Evolutionary conservation across 2,329 filamentous ascomycete species (phyloP), one percentile per base, ranked within the genome.

Genomic region (Colletotrichum neosansevieriae): DNA sequence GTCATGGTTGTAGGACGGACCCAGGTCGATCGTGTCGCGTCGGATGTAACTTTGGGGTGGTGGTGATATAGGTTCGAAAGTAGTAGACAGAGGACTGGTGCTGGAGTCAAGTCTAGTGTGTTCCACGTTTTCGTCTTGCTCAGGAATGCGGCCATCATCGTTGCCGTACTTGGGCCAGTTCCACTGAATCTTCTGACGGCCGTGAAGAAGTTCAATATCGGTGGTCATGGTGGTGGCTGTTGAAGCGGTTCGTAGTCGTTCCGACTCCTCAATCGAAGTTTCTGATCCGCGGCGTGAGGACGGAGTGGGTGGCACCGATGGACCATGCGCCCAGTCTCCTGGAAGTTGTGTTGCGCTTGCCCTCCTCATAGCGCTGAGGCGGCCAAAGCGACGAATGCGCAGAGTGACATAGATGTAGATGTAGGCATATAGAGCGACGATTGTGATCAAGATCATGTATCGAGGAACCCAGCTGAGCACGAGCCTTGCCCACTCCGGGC

Each of bases 391-490:
- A 3, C 75, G 76, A 74, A 85, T 81, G 38, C 81, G 75, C 11
- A 79, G 77, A 19, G 81, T 79, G 7, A 94, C 88, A 71, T 93
- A 91, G 11, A 88, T 74, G 75, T 94, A 94, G n/a, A 94, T 89
- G 6, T 86, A 87, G 24, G 86, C 80, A 56, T 93, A 93, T 2
- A 92, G 86, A 32, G 83, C 76, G 38, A 93, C 79, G 70, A 94
- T 91, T 29, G 85, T 80, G 9, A 85, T 74, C 71, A 92, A 88
- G 58, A 94, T 89, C 40, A 92, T 72, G 71, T 94, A 94, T 57
- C 92, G 85, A 40, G 92, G 92, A 7, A 92, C 84, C 92, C 92
- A 95, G 65, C 87, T 86, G 2, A 94, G 81, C 0, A 86, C 88
- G 15, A 91, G 80, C 49, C 89, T 84, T 70, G 91, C 90, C 92